Percentiles rank a stretch among this genome's conserved stretches.
These are phyloP conservation scores for Alternaria alternata DNA, from an alignment of 2,329 filamentous ascomycete genomes.

Conservation along the genomic window DNA sequence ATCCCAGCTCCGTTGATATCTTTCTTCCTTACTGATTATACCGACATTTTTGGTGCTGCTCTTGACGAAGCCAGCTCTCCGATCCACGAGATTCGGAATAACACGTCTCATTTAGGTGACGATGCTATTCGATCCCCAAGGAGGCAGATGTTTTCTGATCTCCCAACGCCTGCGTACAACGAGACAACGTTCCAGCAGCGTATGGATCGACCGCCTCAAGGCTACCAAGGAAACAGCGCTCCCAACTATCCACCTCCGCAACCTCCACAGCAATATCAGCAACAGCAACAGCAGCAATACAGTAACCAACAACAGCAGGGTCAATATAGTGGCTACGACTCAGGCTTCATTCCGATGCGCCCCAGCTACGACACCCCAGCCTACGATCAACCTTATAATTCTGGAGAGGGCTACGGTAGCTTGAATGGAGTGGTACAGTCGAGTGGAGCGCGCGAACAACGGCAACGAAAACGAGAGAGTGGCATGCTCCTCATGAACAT, in stretches of 20 bases:
- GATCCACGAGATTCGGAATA: slow-evolving; percentile 57
- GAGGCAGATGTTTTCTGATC: slow-evolving; percentile 71
- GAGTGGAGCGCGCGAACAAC: slow-evolving; percentile 40
- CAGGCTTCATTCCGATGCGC: slow-evolving; percentile 61
- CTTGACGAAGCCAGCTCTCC: slow-evolving; percentile 62
- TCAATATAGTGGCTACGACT: slow-evolving; percentile 52
- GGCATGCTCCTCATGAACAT: slow-evolving; percentile 52
- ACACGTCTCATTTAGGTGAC: slow-evolving; percentile 54
- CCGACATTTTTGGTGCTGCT: slow-evolving; percentile 80
- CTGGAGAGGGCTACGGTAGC: slow-evolving; percentile 44
- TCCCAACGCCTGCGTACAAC: slow-evolving; percentile 70
- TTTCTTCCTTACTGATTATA: slow-evolving; percentile 89
- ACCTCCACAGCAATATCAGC: slow-evolving; percentile 29
- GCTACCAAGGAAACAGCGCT: slow-evolving; percentile 31
- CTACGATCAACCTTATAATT: slow-evolving; percentile 41
- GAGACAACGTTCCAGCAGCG: slow-evolving; percentile 60
- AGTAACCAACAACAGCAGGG: slow-evolving; percentile 27
- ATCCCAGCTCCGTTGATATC: slow-evolving; percentile 95
- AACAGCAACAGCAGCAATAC: slow-evolving; percentile 25
- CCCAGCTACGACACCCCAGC: slow-evolving; percentile 56
- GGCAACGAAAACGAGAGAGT: slow-evolving; percentile 48
- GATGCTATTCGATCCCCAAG: slow-evolving; percentile 70
- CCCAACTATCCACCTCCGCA: slow-evolving; percentile 36
- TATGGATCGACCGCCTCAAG: slow-evolving; percentile 37
- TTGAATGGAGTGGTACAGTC: slow-evolving; percentile 43